Percentiles rank a stretch among this genome's conserved stretches.
Conservation (phyloP, 495 filamentous ascomycete genomes). For the Haplographium delicatum region DNA sequence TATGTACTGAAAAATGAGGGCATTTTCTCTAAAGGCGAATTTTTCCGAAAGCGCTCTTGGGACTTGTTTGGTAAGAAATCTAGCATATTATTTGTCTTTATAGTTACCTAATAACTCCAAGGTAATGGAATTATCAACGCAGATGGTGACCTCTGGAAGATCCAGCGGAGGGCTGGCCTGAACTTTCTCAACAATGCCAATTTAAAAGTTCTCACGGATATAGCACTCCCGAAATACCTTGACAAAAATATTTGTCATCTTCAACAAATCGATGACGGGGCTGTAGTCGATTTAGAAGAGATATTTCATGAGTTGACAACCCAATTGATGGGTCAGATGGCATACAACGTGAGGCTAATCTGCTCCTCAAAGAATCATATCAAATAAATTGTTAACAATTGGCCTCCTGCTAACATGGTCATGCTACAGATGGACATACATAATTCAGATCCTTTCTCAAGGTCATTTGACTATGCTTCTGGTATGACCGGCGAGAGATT, state of each 20-base stretch:
- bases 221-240: constrained; percentile 47
- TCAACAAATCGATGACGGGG: constrained; percentile 15
- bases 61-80: constrained; percentile 47
- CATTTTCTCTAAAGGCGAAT: constrained; percentile 51
- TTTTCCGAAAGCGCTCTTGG: constrained; percentile 52
- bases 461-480: constrained; percentile 53
- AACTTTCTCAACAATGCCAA: constrained; percentile 53
- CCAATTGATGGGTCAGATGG: constrained; percentile 55
- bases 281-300: constrained; percentile 44
- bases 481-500: constrained; percentile 53
- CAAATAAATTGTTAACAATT: neutral
- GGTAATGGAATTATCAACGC: constrained; percentile 59
- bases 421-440: constrained; percentile 51
- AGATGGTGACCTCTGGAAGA: constrained; percentile 55
- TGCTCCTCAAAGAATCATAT: neutral
- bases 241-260: constrained; percentile 34
- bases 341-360: constrained; percentile 45
- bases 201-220: constrained; percentile 48
- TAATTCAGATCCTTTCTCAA: constrained; percentile 48
- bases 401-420: neutral
- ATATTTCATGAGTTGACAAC: constrained; percentile 57
- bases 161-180: constrained; percentile 54
- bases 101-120: constrained; percentile 13
- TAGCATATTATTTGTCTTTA: neutral
- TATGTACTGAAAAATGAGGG: constrained; percentile 54